These are phyloP conservation scores for Gnetum montanum DNA, from an alignment of 75 land plant species.

Conservation along the genomic window DNA sequence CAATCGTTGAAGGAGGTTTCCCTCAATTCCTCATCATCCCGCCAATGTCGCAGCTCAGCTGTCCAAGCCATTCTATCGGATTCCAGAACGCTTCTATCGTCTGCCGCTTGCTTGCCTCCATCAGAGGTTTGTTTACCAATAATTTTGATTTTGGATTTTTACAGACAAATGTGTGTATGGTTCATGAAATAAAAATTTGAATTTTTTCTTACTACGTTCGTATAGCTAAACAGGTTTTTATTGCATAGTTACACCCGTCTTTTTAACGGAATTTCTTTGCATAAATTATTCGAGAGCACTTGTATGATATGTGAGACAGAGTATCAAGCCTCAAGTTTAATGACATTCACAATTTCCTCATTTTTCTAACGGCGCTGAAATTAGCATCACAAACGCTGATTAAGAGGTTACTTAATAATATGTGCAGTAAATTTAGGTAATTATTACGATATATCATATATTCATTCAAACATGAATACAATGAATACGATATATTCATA, in stretches of 20 bases:
- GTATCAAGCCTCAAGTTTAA: too few relatives aligned
- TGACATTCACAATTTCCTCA: too few relatives aligned
- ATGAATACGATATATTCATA: too few relatives aligned
- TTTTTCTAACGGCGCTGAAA: too few relatives aligned
- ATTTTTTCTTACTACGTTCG: too few relatives aligned
- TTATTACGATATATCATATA: too few relatives aligned
- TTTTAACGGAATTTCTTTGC: background rate
- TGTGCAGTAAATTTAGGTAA: too few relatives aligned
- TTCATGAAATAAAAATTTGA: background rate
- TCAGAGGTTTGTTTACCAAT: conserved; percentile 28
- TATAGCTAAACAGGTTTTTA: background rate
- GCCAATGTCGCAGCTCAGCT: conserved; percentile 13
- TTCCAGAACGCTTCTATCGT: conserved; percentile 22
- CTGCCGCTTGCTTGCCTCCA: conserved; percentile 37
- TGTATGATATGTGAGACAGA: background rate
- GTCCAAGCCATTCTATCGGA: conserved; percentile 30
- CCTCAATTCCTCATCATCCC: conserved; percentile 9
- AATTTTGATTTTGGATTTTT: background rate
- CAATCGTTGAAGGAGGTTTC: conserved; percentile 46
- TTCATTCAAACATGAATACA: too few relatives aligned
- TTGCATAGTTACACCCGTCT: background rate
- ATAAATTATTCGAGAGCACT: background rate
- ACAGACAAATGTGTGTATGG: background rate
- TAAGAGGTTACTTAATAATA: too few relatives aligned
- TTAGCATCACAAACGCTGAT: too few relatives aligned